Base-by-base conservation (phyloP, 2,329 filamentous ascomycete genomes). In the Tolypocladium tundrense region DNA sequence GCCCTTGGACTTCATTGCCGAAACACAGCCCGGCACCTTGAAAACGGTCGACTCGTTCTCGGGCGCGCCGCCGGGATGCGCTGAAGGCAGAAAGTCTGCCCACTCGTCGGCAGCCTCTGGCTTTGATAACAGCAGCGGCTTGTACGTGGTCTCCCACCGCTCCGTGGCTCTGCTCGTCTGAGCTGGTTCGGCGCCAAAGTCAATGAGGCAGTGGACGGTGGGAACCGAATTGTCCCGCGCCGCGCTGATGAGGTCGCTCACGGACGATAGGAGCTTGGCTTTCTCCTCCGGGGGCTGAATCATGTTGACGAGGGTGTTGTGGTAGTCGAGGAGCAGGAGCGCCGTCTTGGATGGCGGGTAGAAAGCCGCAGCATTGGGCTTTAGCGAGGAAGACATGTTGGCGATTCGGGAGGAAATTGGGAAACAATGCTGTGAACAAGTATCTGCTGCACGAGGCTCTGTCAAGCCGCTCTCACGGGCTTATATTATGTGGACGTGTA, bases 261-360 rank as follows among this genome's bases (percentile, higher is more conserved):
- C 56, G 6, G 61, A 52, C 8, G 54, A 51, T 16, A 62, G 27
- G 27, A 63, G 42, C 24, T 54, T 53, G 13, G 31, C 33, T 45
- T 55, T 31, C 35, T 43, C 33, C 4, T 59, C 57, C 1, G 39
- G 24, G 19, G 59, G 59, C 24, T 55, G 51, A n/a, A 61, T 59
- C 53, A 56, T 58, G 35, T 58, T 55, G 39, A 62, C 43, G 9
- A 60, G 51, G 21, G 43, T n/a, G 43, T 59, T 57, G 19, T 61
- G 57, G 40, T 59, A 62, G 55, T 61, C 61, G 24, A 62, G 55
- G 6, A 62, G 43, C 4, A 61, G 55, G 13, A 62, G 57, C 6
- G 59, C 58, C 27, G 60, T 61, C 33, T 59, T 37, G 21, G 58
- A 40, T 27, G 59, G 56, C 19, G 61, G 41, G 37, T 61, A 54